phyloP scores from a whole-genome alignment of 306 rosid species.

The Trichosanthes truncata region DNA sequence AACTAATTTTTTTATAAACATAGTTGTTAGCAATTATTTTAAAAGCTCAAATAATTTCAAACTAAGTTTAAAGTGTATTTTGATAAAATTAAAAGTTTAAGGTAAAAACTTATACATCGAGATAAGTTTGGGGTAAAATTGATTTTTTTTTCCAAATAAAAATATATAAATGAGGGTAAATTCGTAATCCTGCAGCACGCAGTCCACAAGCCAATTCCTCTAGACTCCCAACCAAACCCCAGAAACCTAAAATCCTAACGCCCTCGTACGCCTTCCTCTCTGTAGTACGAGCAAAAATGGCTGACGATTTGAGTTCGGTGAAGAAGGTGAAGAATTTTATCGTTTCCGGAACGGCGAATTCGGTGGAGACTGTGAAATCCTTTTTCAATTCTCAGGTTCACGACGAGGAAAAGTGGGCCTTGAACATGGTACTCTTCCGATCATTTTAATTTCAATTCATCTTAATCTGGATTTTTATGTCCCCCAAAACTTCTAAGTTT shows the following conservation, averaged over 20 bases:
- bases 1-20: too few relatives aligned
- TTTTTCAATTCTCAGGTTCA: slow-evolving; percentile 47
- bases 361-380: slow-evolving; percentile 48
- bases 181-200: not conserved
- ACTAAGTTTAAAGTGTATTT: too few relatives aligned
- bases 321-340: slow-evolving; percentile 48
- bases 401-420: slow-evolving; percentile 78
- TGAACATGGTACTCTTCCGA: slow-evolving; percentile 43
- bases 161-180: too few relatives aligned
- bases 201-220: not conserved
- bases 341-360: slow-evolving; percentile 17
- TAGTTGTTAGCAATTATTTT: too few relatives aligned
- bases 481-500: not conserved
- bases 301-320: slow-evolving; percentile 35
- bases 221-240: not conserved
- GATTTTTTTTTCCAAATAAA: too few relatives aligned
- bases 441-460: not conserved
- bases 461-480: too few relatives aligned
- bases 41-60: too few relatives aligned
- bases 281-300: slow-evolving; percentile 36
- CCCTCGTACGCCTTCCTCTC: not conserved
- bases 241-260: slow-evolving; percentile 41
- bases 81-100: too few relatives aligned
- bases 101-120: too few relatives aligned
- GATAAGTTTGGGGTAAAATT: too few relatives aligned